phyloP scores from a whole-genome alignment of 192 early-diverging fungal genomes.

The Gryganskiella cystojenkinii region DNA sequence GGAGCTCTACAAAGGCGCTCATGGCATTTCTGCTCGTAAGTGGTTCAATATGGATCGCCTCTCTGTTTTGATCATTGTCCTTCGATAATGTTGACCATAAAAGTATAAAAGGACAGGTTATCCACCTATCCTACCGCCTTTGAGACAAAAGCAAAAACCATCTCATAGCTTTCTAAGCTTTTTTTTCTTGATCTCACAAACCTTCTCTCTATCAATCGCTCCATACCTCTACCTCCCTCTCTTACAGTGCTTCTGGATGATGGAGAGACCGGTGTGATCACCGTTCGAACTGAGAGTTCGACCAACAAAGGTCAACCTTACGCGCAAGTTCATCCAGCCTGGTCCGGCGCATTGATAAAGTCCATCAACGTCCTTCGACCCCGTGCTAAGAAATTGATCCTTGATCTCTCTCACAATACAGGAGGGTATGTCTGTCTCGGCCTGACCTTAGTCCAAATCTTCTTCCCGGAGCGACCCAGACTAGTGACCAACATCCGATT shows the following conservation, averaged over 20 bases:
- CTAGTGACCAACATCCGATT: slow-evolving; percentile 28
- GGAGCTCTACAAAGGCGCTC: slow-evolving; percentile 21
- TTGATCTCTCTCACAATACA: slow-evolving; percentile 32
- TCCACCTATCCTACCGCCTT: too few species aligned
- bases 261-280: slow-evolving; percentile 32
- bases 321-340: slow-evolving; percentile 14
- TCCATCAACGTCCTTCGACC: slow-evolving; percentile 28
- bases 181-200: too few species aligned
- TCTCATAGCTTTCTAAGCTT: too few species aligned
- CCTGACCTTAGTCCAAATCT: slow-evolving; percentile 19
- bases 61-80: too few species aligned
- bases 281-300: slow-evolving; percentile 27
- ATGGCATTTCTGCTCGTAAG: slow-evolving; percentile 34
- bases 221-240: neutral
- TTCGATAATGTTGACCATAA: too few species aligned
- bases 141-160: too few species aligned
- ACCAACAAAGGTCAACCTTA: slow-evolving; percentile 5
- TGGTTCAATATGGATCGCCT: neutral
- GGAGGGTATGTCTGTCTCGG: slow-evolving; percentile 33
- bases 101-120: too few species aligned
- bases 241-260: slow-evolving; percentile 21
- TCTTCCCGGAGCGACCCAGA: slow-evolving; percentile 29
- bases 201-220: neutral
- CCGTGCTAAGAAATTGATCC: slow-evolving; percentile 25
- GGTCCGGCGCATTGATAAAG: slow-evolving; percentile 19